These are phyloP conservation scores for Nannizzia gypsea DNA, from an alignment of 2,329 filamentous ascomycete genomes.

Conservation along the genomic window DNA sequence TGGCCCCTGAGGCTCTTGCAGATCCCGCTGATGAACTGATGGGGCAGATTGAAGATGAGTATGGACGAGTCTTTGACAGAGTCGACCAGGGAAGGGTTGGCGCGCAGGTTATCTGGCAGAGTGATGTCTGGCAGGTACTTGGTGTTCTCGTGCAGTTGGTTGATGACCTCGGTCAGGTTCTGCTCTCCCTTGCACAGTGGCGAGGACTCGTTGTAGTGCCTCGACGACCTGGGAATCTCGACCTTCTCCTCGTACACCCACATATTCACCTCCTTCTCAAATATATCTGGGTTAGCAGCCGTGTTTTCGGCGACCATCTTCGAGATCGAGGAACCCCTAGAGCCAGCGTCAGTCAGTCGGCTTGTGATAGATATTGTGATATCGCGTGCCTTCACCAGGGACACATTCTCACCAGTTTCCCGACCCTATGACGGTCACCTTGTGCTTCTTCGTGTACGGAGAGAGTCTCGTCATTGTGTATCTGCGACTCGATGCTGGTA, in stretches of 20 bases:
- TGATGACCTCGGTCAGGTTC: conserved; percentile 86
- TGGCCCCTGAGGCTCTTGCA: conserved; percentile 77
- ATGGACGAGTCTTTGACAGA: conserved; percentile 76
- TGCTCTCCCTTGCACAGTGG: conserved; percentile 53
- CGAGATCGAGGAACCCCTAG: conserved; percentile 87
- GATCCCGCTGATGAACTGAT: conserved; percentile 75
- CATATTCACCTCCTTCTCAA: conserved; percentile 88
- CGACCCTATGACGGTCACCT: conserved; percentile 86
- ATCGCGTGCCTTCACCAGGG: background rate
- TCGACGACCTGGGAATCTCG: conserved; percentile 57
- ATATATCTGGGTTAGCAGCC: conserved; percentile 61
- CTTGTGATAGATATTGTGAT: no score
- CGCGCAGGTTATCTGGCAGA: conserved; percentile 58
- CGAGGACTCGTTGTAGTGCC: conserved; percentile 54
- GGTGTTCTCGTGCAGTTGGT: conserved; percentile 85
- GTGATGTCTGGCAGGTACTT: conserved; percentile 90
- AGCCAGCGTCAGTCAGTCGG: conserved; percentile 1
- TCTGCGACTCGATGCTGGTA: conserved; percentile 4
- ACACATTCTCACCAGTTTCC: conserved; percentile 70
- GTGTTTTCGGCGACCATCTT: conserved; percentile 96
- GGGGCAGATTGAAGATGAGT: conserved; percentile 89
- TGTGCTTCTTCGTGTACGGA: conserved; percentile 61
- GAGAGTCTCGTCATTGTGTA: conserved; percentile 38
- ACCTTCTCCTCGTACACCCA: conserved; percentile 97
- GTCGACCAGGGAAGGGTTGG: conserved; percentile 42